These are phyloP conservation scores for Pseudogymnoascus sp. DNA, from an alignment of 2,329 filamentous ascomycete species.

Conservation along the genomic window DNA sequence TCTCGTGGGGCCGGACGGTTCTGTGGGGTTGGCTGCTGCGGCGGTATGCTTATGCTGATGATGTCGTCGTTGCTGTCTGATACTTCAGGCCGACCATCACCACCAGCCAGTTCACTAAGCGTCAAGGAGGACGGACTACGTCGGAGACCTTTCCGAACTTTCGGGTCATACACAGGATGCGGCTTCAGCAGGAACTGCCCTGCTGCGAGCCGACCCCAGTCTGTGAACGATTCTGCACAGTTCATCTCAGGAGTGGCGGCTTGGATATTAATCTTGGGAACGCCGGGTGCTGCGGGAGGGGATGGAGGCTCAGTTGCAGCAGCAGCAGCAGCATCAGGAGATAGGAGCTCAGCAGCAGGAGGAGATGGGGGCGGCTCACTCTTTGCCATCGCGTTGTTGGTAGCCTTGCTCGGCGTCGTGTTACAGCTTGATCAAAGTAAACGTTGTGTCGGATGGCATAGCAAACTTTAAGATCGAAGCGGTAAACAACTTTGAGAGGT, in stretches of 20 bases:
- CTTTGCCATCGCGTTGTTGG: background rate
- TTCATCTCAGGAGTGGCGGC: background rate
- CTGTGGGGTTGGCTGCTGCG: background rate
- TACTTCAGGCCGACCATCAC: slow-evolving; percentile 3
- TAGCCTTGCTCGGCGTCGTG: background rate
- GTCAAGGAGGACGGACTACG: slow-evolving; percentile 1
- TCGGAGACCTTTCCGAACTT: slow-evolving; percentile 2
- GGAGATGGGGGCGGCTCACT: background rate
- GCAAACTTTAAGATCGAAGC: slow-evolving; percentile 3
- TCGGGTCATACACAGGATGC: slow-evolving; percentile 3
- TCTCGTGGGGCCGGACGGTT: background rate
- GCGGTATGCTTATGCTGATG: background rate
- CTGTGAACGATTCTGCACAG: background rate
- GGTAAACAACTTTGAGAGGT: background rate
- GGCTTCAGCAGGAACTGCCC: slow-evolving; percentile 6
- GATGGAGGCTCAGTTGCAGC: background rate
- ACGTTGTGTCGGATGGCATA: background rate
- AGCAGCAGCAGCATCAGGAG: background rate
- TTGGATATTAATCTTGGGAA: background rate
- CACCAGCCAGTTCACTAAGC: slow-evolving; percentile 4
- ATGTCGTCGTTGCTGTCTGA: slow-evolving; percentile 3
- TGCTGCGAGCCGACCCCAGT: background rate
- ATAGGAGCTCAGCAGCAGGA: background rate
- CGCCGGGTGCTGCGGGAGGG: background rate
- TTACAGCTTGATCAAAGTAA: background rate